Evolutionary conservation across 2,329 filamentous ascomycete species (phyloP).

Genomic region (Colletotrichum kahawae): DNA sequence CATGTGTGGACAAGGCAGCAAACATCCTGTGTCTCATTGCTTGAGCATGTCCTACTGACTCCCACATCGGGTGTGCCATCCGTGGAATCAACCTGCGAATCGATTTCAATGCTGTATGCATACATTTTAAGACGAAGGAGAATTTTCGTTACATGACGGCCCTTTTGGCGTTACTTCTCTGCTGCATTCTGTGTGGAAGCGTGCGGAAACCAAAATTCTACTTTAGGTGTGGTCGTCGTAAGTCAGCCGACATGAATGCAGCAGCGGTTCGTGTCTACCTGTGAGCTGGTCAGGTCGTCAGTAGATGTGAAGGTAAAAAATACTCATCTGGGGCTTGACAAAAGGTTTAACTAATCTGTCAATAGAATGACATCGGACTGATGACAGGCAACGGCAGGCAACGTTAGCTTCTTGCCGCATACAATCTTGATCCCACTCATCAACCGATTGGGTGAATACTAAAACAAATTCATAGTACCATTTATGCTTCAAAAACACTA

Average conservation of each 20-base stretch:
- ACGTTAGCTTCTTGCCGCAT: not conserved
- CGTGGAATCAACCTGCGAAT: not conserved
- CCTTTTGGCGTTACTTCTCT: not conserved
- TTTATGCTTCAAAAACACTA: not conserved
- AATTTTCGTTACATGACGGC: accelerated
- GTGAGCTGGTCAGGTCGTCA: not conserved
- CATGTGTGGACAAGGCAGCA: not conserved
- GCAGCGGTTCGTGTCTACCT: not conserved
- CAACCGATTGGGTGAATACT: not conserved
- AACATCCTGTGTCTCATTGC: not conserved
- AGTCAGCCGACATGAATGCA: not conserved
- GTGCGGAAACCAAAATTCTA: not conserved
- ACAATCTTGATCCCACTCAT: not conserved
- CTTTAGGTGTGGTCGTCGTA: not conserved
- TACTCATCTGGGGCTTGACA: not conserved
- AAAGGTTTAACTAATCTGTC: no score
- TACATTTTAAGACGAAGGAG: not conserved
- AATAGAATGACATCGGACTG: no score
- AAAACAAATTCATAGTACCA: accelerated
- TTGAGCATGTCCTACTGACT: not conserved
- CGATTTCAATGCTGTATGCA: not conserved
- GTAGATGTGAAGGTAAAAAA: not conserved
- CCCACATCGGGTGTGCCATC: not conserved
- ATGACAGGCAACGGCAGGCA: not conserved
- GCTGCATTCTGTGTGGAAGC: not conserved